Conservation (phyloP, 257 asterid species). For the Misopates orontium region DNA sequence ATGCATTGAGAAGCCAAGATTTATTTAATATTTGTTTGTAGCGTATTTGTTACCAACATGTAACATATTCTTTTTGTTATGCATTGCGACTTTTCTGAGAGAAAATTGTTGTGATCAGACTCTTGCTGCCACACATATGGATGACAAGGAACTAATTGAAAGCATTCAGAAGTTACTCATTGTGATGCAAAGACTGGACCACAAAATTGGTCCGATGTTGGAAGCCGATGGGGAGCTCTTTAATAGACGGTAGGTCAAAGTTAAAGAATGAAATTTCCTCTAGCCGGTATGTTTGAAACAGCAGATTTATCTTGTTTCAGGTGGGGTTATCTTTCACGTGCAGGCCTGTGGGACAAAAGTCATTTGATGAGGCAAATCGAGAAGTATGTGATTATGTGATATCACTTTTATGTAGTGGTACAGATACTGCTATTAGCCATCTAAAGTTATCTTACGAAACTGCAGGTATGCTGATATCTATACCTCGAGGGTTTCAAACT, state of each 20-base stretch:
- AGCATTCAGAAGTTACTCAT: conserved; percentile 87
- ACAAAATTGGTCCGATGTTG: conserved; percentile 78
- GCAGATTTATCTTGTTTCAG: conserved; percentile 42
- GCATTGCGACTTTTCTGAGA: conserved; percentile 4
- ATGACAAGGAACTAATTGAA: conserved; percentile 68
- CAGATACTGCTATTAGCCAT: background rate
- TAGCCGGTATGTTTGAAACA: background rate
- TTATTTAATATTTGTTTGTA: background rate
- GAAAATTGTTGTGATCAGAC: conserved; percentile 48
- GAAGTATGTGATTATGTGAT: conserved; percentile 51
- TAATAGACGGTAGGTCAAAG: conserved; percentile 48
- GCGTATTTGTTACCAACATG: background rate
- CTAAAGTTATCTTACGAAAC: conserved; percentile 22
- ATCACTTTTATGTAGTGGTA: background rate
- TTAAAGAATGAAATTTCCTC: background rate
- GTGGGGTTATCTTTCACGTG: conserved; percentile 93
- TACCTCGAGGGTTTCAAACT: conserved; percentile 91
- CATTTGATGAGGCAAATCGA: conserved; percentile 94
- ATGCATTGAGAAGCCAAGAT: background rate
- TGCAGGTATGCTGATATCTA: conserved; percentile 91
- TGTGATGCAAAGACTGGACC: conserved; percentile 82
- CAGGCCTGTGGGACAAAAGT: conserved; percentile 96
- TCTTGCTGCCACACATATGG: conserved; percentile 84
- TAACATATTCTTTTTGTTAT: background rate
- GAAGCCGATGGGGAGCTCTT: conserved; percentile 85